Conservation (phyloP, 345 rosid genomes). For the Aquilaria yunnanensis region DNA sequence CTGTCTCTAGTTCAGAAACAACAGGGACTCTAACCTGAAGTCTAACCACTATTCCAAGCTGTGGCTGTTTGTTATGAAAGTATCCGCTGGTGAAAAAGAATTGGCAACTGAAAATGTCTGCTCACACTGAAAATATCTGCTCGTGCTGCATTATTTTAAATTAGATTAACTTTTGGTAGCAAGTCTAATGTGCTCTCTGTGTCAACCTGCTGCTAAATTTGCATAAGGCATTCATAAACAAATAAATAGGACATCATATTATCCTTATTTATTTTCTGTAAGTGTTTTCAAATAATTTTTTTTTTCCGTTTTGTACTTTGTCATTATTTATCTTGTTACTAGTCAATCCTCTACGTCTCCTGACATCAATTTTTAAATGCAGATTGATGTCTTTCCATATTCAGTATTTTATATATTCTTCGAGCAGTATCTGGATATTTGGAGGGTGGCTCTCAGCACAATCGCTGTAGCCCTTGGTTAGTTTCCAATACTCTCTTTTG, state of each 20-base stretch:
- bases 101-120: too few relatives aligned
- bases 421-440: constrained; percentile 92
- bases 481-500: constrained; percentile 18
- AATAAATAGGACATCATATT: not conserved
- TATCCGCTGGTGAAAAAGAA: too few relatives aligned
- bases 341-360: not conserved
- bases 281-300: not conserved
- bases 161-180: too few relatives aligned
- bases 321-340: not conserved
- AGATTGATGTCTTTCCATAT: constrained; percentile 89
- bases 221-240: not conserved
- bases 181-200: too few relatives aligned
- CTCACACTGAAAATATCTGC: too few relatives aligned
- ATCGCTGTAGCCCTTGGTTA: constrained; percentile 78
- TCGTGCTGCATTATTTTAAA: too few relatives aligned
- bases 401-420: constrained; percentile 93
- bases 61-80: too few relatives aligned
- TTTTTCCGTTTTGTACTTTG: not conserved
- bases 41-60: too few relatives aligned
- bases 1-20: too few relatives aligned
- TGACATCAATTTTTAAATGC: constrained; percentile 29
- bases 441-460: constrained; percentile 83
- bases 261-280: not conserved
- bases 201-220: too few relatives aligned
- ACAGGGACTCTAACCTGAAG: too few relatives aligned